phyloP scores from a whole-genome alignment of 176 grass and related monocot species.

The Oropetium thomaeum region DNA sequence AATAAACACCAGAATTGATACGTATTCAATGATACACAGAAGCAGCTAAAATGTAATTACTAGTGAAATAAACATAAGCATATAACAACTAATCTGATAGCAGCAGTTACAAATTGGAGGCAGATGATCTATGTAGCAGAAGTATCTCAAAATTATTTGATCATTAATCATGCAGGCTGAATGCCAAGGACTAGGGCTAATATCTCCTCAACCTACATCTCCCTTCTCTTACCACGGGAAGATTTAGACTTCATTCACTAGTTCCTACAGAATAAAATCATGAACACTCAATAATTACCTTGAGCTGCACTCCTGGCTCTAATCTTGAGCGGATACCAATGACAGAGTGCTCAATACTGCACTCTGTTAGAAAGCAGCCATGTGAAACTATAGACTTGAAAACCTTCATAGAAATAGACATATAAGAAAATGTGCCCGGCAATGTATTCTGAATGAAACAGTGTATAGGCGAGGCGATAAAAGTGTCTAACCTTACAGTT shows the following conservation, averaged over 20 bases:
- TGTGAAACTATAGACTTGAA: constrained; percentile 76
- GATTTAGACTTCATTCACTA: background rate
- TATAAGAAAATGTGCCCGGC: constrained; percentile 10
- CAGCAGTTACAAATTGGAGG: background rate
- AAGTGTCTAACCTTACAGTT: constrained; percentile 58
- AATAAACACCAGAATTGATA: background rate
- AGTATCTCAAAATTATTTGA: background rate
- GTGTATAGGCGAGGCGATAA: background rate
- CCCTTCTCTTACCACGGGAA: background rate
- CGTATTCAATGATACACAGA: background rate
- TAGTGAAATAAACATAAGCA: background rate
- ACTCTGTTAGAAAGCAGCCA: constrained; percentile 73
- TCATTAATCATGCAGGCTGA: background rate
- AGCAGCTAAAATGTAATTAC: background rate
- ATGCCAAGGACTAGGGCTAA: background rate
- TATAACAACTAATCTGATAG: background rate
- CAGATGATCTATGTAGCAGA: background rate
- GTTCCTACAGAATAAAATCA: background rate
- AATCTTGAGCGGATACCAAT: constrained; percentile 75
- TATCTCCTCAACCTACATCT: background rate
- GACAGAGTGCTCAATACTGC: constrained; percentile 69
- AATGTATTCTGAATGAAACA: background rate
- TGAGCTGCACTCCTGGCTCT: constrained; percentile 56
- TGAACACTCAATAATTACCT: constrained; percentile 38
- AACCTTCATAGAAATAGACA: constrained; percentile 45